Conservation (phyloP, 345 rosid species). For the Eucalyptus polyanthemos region DNA sequence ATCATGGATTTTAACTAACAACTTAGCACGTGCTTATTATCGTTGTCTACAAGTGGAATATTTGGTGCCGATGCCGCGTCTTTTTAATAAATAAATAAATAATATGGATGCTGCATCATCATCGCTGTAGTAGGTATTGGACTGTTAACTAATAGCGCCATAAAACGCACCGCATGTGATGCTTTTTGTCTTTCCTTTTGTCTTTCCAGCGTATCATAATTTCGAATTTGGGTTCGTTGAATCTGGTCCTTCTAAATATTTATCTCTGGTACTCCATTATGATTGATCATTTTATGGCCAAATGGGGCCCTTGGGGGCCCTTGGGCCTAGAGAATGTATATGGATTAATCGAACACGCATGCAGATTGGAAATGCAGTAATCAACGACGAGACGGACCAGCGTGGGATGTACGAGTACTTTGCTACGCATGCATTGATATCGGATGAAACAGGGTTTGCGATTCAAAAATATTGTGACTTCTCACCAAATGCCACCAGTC, state of each 20-base stretch:
- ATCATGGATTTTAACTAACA: neutral
- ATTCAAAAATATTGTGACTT: constrained; percentile 41
- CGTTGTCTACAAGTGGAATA: neutral
- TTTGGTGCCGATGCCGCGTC: neutral
- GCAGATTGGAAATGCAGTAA: constrained; percentile 90
- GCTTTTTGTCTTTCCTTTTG: neutral
- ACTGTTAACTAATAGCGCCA: neutral
- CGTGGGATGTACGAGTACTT: constrained; percentile 65
- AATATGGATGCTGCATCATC: neutral
- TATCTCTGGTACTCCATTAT: neutral
- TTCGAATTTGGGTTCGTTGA: neutral
- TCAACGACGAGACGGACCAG: constrained; percentile 56
- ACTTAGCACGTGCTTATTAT: neutral
- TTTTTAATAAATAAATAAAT: neutral
- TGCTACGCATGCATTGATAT: constrained; percentile 52
- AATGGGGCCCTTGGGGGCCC: neutral
- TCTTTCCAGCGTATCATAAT: neutral
- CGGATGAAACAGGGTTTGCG: constrained; percentile 9
- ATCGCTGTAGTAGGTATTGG: neutral
- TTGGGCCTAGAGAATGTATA: neutral
- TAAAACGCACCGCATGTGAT: neutral
- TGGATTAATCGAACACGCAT: neutral
- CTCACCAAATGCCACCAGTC: constrained; percentile 12
- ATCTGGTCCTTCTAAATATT: neutral
- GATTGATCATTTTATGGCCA: neutral